Evolutionary conservation across 2,329 filamentous ascomycete species (phyloP).

Genomic region (Diaporthe citri): DNA sequence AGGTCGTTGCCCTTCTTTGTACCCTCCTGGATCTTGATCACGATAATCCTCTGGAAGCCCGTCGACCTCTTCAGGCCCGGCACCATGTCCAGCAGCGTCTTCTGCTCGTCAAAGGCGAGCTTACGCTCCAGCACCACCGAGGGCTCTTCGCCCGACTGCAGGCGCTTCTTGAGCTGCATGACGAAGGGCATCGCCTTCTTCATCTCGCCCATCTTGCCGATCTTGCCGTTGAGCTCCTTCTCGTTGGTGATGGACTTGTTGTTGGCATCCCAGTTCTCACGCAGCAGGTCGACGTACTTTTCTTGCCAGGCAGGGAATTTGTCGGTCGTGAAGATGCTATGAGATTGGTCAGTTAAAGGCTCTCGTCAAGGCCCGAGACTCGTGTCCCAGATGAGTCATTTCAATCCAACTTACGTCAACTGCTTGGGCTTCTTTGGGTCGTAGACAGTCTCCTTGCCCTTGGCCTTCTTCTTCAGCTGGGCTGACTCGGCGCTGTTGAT

Average conservation of each 20-base stretch:
- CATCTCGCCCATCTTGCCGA: conserved; percentile 87
- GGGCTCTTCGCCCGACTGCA: conserved; percentile 77
- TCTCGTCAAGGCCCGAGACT: neutral
- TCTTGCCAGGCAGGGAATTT: conserved; percentile 92
- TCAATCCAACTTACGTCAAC: conserved; percentile 65
- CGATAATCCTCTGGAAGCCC: conserved; percentile 73
- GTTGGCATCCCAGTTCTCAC: conserved; percentile 74
- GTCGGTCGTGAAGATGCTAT: conserved; percentile 78
- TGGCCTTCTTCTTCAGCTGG: conserved; percentile 89
- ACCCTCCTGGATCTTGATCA: conserved; percentile 79
- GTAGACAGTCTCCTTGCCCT: conserved; percentile 88
- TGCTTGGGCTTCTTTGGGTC: conserved; percentile 94
- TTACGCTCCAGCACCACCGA: conserved; percentile 83
- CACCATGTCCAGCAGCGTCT: conserved; percentile 82
- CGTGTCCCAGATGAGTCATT: no score
- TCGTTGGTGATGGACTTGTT: conserved; percentile 76
- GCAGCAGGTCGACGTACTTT: conserved; percentile 86
- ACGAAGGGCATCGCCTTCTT: conserved; percentile 99
- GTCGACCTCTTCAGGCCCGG: conserved; percentile 81
- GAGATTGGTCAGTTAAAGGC: conserved; percentile 13
- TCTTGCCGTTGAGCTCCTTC: conserved; percentile 81
- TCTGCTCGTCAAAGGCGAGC: conserved; percentile 87
- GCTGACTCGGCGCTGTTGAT: conserved; percentile 88
- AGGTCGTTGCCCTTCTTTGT: conserved; percentile 73
- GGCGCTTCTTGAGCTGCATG: conserved; percentile 85